A percentile compares a stretch with the other conserved stretches of the same genome.
phyloP scores from a whole-genome alignment of 192 early-diverging fungal genomes.

The Coemansia sp. region DNA sequence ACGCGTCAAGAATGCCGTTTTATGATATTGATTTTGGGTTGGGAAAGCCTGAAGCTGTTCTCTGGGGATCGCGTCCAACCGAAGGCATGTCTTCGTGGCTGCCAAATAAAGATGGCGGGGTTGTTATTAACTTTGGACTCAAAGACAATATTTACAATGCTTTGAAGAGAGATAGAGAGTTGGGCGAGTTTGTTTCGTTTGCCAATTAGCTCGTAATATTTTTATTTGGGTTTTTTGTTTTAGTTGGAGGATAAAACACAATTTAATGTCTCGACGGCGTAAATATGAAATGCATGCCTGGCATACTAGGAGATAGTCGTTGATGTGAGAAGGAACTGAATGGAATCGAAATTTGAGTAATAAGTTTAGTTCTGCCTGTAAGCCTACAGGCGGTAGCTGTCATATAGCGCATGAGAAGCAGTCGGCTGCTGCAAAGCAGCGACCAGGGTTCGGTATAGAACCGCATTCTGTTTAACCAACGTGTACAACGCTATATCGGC shows the following conservation, averaged over 20 bases:
- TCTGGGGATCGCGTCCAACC: constrained; percentile 12
- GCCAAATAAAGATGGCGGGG: constrained; percentile 23
- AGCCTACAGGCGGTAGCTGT: too few species aligned
- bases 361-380: too few species aligned
- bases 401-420: too few species aligned
- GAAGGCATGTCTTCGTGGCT: constrained; percentile 25
- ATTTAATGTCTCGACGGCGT: neutral
- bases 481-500: too few species aligned
- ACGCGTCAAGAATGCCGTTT: constrained; percentile 28
- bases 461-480: too few species aligned
- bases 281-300: too few species aligned
- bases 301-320: too few species aligned
- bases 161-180: constrained; percentile 17
- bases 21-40: constrained; percentile 25
- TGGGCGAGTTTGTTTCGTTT: constrained; percentile 23
- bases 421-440: too few species aligned
- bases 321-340: too few species aligned
- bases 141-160: constrained; percentile 6
- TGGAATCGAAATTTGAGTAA: too few species aligned
- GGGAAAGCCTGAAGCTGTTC: constrained; percentile 14
- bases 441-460: too few species aligned
- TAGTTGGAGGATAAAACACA: neutral
- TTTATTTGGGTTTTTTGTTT: neutral
- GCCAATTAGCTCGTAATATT: constrained; percentile 6
- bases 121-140: constrained; percentile 22